Evolutionary conservation across 2,329 filamentous ascomycete species (phyloP).

Genomic region (Leptodontidium sp.): DNA sequence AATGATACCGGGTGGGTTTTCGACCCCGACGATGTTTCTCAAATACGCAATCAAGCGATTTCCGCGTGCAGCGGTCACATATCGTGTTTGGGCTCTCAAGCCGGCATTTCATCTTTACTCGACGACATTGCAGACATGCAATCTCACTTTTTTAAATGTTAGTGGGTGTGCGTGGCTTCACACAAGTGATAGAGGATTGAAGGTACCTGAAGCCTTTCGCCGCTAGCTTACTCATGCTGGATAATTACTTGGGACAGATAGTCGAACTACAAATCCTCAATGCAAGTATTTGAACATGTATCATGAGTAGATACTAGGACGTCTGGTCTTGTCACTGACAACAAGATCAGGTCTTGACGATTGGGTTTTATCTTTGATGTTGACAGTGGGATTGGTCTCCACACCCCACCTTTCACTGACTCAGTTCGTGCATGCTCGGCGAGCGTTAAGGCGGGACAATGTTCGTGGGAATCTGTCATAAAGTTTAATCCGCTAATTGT

Average conservation of each 20-base stretch:
- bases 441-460: no score
- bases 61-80: slow-evolving; percentile 50
- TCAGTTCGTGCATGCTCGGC: no score
- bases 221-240: not conserved
- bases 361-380: no score
- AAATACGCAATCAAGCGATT: slow-evolving; percentile 50
- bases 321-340: no score
- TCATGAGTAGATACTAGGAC: no score
- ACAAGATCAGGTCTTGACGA: no score
- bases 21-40: slow-evolving; percentile 52
- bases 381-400: no score
- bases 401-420: no score
- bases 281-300: not conserved
- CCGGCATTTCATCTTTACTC: slow-evolving; percentile 52
- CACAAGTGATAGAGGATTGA: not conserved
- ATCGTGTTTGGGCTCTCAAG: slow-evolving; percentile 36
- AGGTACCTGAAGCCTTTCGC: not conserved
- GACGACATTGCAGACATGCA: slow-evolving; percentile 51
- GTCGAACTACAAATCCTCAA: not conserved
- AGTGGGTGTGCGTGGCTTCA: not conserved
- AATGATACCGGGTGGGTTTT: slow-evolving; percentile 48
- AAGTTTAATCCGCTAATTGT: no score
- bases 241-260: not conserved
- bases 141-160: slow-evolving; percentile 22
- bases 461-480: no score